Percentiles rank a stretch among this genome's conserved stretches.
phyloP scores from a whole-genome alignment of 805 yeast species.

The Starmerella floris region DNA sequence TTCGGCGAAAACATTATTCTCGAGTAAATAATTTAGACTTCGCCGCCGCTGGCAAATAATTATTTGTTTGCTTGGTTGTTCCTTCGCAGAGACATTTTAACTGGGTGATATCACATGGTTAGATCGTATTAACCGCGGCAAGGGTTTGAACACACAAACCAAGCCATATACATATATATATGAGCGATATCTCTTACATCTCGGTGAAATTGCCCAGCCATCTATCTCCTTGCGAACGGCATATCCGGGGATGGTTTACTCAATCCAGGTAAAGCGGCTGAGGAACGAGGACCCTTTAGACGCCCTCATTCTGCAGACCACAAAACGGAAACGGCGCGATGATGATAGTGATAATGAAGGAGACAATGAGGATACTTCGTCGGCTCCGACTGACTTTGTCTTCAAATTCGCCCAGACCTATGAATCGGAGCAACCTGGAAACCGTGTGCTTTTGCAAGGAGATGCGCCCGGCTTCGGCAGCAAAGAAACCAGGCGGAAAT shows the following conservation, averaged over 20 bases:
- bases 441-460: slow-evolving; percentile 1
- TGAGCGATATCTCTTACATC: too few species aligned
- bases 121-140: neutral
- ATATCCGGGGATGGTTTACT: slow-evolving; percentile 13
- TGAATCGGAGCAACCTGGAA: slow-evolving; percentile 6
- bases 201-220: too few species aligned
- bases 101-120: too few species aligned
- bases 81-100: too few species aligned
- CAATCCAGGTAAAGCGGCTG: slow-evolving; percentile 70
- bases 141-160: too few species aligned
- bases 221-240: too few species aligned
- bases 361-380: slow-evolving; percentile 16
- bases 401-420: slow-evolving; percentile 16
- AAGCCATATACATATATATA: too few species aligned
- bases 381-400: slow-evolving; percentile 8
- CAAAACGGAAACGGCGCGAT: slow-evolving; percentile 14
- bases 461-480: neutral
- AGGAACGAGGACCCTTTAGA: slow-evolving; percentile 80
- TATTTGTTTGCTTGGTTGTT: too few species aligned
- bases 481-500: neutral
- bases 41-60: too few species aligned
- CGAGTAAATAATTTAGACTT: too few species aligned
- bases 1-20: too few species aligned
- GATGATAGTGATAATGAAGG: slow-evolving; percentile 3
- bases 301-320: slow-evolving; percentile 37